These are phyloP conservation scores for Sclerotinia borealis DNA, from an alignment of 2,329 filamentous ascomycete species.

Conservation along the genomic window DNA sequence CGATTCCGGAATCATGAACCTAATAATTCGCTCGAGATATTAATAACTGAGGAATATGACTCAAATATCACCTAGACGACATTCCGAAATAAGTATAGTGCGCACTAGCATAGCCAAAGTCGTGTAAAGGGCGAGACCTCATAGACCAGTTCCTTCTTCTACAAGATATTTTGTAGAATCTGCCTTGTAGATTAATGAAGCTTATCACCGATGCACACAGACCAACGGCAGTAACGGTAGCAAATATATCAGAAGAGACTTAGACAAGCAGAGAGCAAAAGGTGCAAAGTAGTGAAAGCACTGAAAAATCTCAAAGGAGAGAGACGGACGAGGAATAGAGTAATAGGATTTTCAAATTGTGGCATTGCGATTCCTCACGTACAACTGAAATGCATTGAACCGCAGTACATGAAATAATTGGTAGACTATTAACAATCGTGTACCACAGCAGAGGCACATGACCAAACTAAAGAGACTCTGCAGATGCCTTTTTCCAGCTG, in stretches of 20 bases:
- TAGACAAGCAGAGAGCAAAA: not conserved
- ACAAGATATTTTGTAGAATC: not conserved
- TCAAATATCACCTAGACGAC: no score
- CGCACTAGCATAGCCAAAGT: no score
- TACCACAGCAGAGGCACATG: not conserved
- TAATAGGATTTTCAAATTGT: not conserved
- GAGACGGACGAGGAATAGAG: not conserved
- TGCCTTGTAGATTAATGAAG: not conserved
- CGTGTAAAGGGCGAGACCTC: no score
- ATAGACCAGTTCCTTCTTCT: no score
- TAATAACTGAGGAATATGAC: no score
- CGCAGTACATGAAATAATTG: not conserved
- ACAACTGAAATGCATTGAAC: not conserved
- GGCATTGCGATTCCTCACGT: not conserved
- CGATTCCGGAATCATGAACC: no score
- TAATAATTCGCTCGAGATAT: no score
- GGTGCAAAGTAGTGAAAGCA: not conserved
- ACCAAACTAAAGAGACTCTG: not conserved
- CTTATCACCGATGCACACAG: not conserved
- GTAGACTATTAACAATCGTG: not conserved
- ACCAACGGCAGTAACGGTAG: not conserved
- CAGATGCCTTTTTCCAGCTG: conserved; percentile 11
- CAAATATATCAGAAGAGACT: not conserved
- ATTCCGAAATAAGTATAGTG: no score
- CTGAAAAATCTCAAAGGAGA: not conserved